Base-by-base conservation (phyloP, 2,329 filamentous ascomycete genomes). In the Beauveria varroae region DNA sequence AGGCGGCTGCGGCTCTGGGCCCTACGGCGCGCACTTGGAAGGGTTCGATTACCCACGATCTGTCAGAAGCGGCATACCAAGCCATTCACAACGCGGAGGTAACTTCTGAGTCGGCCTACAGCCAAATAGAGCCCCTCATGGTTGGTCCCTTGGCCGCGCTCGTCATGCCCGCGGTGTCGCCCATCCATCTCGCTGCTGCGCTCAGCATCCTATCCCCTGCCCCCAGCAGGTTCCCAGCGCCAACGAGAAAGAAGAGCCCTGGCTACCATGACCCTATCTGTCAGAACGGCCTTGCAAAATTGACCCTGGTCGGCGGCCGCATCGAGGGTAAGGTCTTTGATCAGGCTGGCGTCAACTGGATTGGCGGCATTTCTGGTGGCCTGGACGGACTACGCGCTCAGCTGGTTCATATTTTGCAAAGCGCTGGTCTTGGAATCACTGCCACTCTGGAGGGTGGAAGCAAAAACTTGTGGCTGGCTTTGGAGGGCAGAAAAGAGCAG, bases 311-410 rank as follows among this genome's bases (percentile, higher is more conserved):
- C 16, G 95, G 92, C 58, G 93, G 93, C 16, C 82, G 95, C 57
- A 84, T 97, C 34, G 95, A 99, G 71, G 90, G 90, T 64, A 88
- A 86, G 73, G 85, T 91, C 37, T 93, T 96, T 69, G 93, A 97
- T 71, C 75, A 83, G 52, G 86, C 87, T 12, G 89, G 89, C 60
- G 73, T 86, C 55, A 78, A 76, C 67, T 85, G 82, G 82, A 79
- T 87, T 37, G 83, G 91, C 62, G 82, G 88, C 41, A 96, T 98
- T 68, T 80, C 89, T 66, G 91, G 91, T 63, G 91, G 93, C 44
- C 73, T 96, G 65, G 87, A 91, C 44, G 89, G 90, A 5, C 78
- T 99, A 69, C 83, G 91, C 66, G 87, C 86, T 54, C 90, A 96
- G 78, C 81, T 99, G 63, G 87, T 98, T 58, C 78, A 79, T 64